These are phyloP conservation scores for Nadsonia fulvescens DNA, from an alignment of 805 yeast species.

Conservation along the genomic window DNA sequence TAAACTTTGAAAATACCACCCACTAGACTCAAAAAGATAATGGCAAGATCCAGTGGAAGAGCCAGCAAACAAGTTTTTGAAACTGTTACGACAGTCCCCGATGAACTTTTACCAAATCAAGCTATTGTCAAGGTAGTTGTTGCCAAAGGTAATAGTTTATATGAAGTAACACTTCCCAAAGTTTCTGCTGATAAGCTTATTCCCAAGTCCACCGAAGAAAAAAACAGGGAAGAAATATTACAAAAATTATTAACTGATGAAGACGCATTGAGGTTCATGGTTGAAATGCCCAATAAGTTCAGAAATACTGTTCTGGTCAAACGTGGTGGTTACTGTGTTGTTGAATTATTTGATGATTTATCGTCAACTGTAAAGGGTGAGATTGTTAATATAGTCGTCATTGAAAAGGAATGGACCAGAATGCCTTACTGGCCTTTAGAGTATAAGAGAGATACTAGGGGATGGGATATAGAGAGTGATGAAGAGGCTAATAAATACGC, in stretches of 20 bases:
- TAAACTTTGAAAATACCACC: too few relatives aligned
- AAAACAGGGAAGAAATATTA: too few relatives aligned
- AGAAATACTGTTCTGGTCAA: slow-evolving; percentile 19
- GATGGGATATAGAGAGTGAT: slow-evolving; percentile 12
- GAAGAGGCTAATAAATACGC: slow-evolving; percentile 7
- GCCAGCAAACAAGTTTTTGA: slow-evolving; percentile 9
- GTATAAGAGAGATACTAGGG: slow-evolving; percentile 11
- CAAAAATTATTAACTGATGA: too few relatives aligned
- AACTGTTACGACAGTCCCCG: slow-evolving; percentile 16
- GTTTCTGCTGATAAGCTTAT: too few relatives aligned
- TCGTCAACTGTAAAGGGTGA: slow-evolving; percentile 17
- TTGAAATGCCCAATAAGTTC: slow-evolving; percentile 18
- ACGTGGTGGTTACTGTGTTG: slow-evolving; percentile 19
- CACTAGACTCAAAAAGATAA: slow-evolving; percentile 3
- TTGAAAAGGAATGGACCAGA: slow-evolving; percentile 18
- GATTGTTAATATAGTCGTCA: slow-evolving; percentile 17
- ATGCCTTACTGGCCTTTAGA: slow-evolving; percentile 18
- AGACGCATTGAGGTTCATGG: slow-evolving; percentile 11
- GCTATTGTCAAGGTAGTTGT: slow-evolving; percentile 16
- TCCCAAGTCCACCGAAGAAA: too few relatives aligned
- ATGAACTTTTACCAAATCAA: slow-evolving; percentile 13
- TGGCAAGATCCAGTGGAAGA: slow-evolving; percentile 8
- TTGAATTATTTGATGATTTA: slow-evolving; percentile 10
- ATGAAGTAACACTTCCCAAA: slow-evolving; percentile 16
- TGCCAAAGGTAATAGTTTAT: slow-evolving; percentile 17